Base-by-base conservation (phyloP, 1,284 basidiomycete genomes). In the Schizophyllum commune region DNA sequence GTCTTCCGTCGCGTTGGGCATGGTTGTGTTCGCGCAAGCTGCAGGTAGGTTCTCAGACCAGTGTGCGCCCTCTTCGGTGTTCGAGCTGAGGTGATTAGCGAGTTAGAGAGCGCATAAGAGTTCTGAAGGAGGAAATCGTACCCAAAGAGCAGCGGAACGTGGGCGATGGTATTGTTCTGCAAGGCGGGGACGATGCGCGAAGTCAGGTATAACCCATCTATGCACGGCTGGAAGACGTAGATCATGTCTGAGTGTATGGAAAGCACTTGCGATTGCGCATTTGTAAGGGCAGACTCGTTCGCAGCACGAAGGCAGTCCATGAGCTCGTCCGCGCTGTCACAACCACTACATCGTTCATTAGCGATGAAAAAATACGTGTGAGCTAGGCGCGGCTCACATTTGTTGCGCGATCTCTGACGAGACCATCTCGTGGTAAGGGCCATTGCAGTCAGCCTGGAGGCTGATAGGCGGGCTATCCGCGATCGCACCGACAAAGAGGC, bases 381-480 rank as follows among this genome's bases (percentile, higher is more conserved):
- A 3, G 5, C 27, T 3, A 5, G 27, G 27, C 3, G 27, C 2
- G 27, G 5, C 39, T 47, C 39, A 17, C 39, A 47, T 2, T 73
- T 75, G 55, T 19, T 56, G 17, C 56, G 32, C 17, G 20, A 55
- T 56, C 13, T n/a, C 27, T 27, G 27, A 27, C 27, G 27, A 27
- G 27, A 27, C 27, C 27, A 27, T 27, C 27, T 27, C 27, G 27
- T 27, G 27, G 5, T 27, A 27, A 5, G 2, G 3, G 27, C 27
- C 27, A 27, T 2, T 27, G 27, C 27, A 71, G 2, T 63, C 57
- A 1, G 74, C 72, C 39, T 70, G 63, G 60, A 67, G 71, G 60
- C 66, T 71, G n/a, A 73, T 64, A 4, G 75, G 73, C 4, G 75
- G 74, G 60, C 75, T 76, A 61, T 75, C 73, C 9, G 69, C 74